A percentile compares a stretch with the other conserved stretches of the same genome.
Evolutionary conservation across 305 asterid genomes (phyloP).

Genomic region (Ilex paraguariensis): DNA sequence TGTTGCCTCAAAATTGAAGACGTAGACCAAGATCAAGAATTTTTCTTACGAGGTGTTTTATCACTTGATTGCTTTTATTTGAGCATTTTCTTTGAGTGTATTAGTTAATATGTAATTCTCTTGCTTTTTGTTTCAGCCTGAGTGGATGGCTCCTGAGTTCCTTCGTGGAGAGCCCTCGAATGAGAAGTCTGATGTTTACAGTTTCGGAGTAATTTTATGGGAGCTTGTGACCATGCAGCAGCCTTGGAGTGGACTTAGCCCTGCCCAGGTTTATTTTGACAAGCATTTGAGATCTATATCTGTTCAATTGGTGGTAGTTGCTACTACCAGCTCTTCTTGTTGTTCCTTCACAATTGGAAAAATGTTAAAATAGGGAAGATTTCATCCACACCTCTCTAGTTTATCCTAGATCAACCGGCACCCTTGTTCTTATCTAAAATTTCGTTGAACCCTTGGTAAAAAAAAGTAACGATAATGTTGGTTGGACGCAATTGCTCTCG

Average conservation of each 20-base stretch:
- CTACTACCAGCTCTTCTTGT: neutral
- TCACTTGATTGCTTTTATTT: neutral
- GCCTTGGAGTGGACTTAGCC: conserved; percentile 89
- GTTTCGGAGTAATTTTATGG: conserved; percentile 89
- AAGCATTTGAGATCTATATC: neutral
- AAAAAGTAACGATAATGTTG: too few species aligned
- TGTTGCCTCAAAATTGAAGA: too few species aligned
- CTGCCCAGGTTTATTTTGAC: conserved; percentile 61
- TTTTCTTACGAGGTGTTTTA: too few species aligned
- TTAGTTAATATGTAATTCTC: conserved; percentile 28
- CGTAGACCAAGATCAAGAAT: too few species aligned
- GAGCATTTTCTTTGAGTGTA: conserved; percentile 14
- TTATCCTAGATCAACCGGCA: too few species aligned
- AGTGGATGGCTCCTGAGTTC: conserved; percentile 98
- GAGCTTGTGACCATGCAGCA: conserved; percentile 89
- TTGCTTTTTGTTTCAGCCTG: conserved; percentile 67
- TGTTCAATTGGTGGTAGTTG: neutral
- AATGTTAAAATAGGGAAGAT: too few species aligned
- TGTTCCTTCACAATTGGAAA: too few species aligned
- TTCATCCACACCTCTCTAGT: too few species aligned
- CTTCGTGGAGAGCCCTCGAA: conserved; percentile 92
- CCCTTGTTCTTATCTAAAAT: too few species aligned
- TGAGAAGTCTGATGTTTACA: conserved; percentile 85
- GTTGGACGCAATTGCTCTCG: too few species aligned
- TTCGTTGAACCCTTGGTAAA: too few species aligned